Evolutionary conservation across 495 filamentous ascomycete genomes (phyloP), one percentile per base, ranked within the genome.

Genomic region (Aspergillus sparsus): DNA sequence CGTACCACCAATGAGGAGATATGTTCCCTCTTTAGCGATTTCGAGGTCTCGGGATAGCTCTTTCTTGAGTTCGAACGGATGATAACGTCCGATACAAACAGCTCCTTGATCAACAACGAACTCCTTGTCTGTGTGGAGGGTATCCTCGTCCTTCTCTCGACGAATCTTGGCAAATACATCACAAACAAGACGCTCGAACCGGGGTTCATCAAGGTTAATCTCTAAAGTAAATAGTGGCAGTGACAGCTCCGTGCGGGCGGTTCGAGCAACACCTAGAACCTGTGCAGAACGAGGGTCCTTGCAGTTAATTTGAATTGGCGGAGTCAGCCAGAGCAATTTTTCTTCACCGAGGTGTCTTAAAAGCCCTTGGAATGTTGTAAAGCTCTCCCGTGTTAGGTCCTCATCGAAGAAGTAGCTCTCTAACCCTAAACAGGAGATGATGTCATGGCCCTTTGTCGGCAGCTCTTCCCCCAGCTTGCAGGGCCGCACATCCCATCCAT

Each of bases 1-100:
- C 0, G 80, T 57, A 0, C 77, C 77, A 6, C 78, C 78, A n/a
- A 75, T 63, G 31, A 81, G 67, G 0, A 81, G 64, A 53, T 81
- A 79, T 41, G 37, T 1, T 11, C 10, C 9, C 9, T n/a, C 37
- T 2, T 11, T n/a, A 5, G 9, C 2, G 37, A 11, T 10, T 41
- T 41, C 37, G 4, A n/a, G 10, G n/a, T 10, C 2, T 10, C 37
- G 37, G 37, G 37, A 10, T 10, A n/a, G 10, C n/a, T 11, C 10
- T 41, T 41, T 41, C 9, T 10, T n/a, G 1, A 11, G 4, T n/a
- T 41, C 37, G 2, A n/a, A 10, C n/a, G 9, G 10, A 11, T 41
- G 37, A n/a, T 11, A n/a, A 10, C 37, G 9, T 4, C 10, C 10
- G 9, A 41, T 41, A 2, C n/a, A 11, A n/a, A 41, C n/a, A 1